Evolutionary conservation across 2,329 filamentous ascomycete genomes (phyloP).

Genomic region (Pseudogymnoascus verrucosus): DNA sequence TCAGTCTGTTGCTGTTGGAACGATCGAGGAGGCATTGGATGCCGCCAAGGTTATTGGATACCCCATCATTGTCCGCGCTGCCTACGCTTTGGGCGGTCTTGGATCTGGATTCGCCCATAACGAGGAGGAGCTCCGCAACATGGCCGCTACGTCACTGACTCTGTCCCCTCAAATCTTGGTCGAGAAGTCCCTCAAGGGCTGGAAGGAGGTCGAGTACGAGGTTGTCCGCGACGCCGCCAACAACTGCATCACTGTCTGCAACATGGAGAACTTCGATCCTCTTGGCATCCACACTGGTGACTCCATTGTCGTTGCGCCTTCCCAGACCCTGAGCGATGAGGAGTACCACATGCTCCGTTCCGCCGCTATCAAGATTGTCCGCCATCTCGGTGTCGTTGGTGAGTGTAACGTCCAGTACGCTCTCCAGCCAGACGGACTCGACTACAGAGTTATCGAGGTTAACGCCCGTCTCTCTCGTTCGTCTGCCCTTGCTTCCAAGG

Average conservation of each 20-base stretch:
- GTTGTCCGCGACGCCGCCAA: constrained; percentile 94
- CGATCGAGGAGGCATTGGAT: constrained; percentile 82
- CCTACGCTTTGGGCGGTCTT: constrained; percentile 91
- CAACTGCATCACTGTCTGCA: constrained; percentile 98
- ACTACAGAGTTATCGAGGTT: constrained; percentile 98
- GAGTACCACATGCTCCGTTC: constrained; percentile 99
- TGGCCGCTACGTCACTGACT: constrained; percentile 86
- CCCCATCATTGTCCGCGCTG: constrained; percentile 95
- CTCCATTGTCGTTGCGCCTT: constrained; percentile 95
- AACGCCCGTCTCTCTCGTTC: constrained; percentile 97
- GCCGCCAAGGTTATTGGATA: constrained; percentile 86
- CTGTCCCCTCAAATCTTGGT: constrained; percentile 94
- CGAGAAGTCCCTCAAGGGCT: constrained; percentile 97
- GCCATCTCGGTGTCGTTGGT: constrained; percentile 92
- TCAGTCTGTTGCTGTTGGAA: constrained; percentile 86
- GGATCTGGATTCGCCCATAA: constrained; percentile 95
- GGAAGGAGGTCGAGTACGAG: constrained; percentile 99
- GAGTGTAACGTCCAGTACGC: constrained; percentile 99
- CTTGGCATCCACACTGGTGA: constrained; percentile 97
- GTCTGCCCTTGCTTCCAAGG: constrained; percentile 93
- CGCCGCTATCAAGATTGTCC: constrained; percentile 95
- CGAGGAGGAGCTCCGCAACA: constrained; percentile 83
- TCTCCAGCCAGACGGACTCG: constrained; percentile 88
- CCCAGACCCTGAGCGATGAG: constrained; percentile 94
- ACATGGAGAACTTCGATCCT: constrained; percentile 98